These are phyloP conservation scores for Botrytis deweyae DNA, from an alignment of 2,329 filamentous ascomycete species.

Conservation along the genomic window DNA sequence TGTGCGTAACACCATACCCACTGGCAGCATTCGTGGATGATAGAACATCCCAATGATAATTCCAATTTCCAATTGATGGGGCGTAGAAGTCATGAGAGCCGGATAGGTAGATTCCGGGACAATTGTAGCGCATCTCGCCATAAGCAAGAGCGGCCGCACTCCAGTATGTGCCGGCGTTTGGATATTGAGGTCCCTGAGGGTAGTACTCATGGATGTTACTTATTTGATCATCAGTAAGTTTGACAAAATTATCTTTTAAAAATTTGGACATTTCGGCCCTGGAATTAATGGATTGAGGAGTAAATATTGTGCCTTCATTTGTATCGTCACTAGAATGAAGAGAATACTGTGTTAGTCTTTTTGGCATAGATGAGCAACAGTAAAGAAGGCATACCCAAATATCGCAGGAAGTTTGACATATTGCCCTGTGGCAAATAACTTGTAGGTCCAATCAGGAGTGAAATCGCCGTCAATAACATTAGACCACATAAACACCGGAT, in stretches of 20 bases:
- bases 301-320: conserved; percentile 65
- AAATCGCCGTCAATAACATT: conserved; percentile 56
- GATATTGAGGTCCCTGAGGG: conserved; percentile 48
- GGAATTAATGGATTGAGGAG: conserved; percentile 49
- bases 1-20: conserved; percentile 65
- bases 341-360: not conserved
- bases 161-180: conserved; percentile 57
- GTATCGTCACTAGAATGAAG: conserved; percentile 49
- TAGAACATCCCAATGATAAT: conserved; percentile 61
- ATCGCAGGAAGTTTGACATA: conserved; percentile 56
- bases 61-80: conserved; percentile 50
- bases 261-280: conserved; percentile 53
- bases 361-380: too few species aligned
- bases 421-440: conserved; percentile 47
- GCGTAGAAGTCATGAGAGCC: conserved; percentile 28
- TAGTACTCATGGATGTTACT: conserved; percentile 54
- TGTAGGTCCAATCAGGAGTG: conserved; percentile 51
- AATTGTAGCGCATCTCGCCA: conserved; percentile 65
- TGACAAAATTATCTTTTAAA: conserved; percentile 57
- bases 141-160: conserved; percentile 57
- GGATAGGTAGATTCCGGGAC: conserved; percentile 56
- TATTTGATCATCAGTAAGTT: conserved; percentile 52
- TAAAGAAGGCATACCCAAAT: conserved; percentile 39
- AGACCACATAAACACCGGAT: conserved; percentile 53
- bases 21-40: conserved; percentile 53